These are phyloP conservation scores for Pinus taeda DNA, from an alignment of 75 land plant species.

Conservation along the genomic window DNA sequence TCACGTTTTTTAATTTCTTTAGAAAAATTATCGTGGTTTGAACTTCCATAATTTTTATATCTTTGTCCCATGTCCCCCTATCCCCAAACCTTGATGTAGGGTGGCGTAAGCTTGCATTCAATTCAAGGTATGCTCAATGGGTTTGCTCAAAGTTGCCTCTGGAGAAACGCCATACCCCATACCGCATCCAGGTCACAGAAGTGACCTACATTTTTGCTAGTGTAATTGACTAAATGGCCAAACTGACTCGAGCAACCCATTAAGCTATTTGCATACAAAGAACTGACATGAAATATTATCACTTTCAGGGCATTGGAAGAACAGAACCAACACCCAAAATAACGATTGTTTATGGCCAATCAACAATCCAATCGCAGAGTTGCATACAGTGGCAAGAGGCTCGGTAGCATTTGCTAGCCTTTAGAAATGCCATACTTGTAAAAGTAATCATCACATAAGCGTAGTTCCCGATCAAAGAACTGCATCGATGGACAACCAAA, in stretches of 20 bases:
- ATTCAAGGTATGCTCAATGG: no score
- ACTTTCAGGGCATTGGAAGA: background rate
- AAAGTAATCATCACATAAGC: background rate
- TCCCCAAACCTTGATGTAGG: no score
- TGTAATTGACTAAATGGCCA: background rate
- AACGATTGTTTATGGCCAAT: background rate
- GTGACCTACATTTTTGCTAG: background rate
- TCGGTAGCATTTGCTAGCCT: background rate
- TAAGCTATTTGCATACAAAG: background rate
- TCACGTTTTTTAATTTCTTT: no score
- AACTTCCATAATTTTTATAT: no score
- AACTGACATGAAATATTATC: background rate
- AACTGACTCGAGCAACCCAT: background rate
- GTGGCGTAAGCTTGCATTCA: no score
- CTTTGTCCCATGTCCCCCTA: no score
- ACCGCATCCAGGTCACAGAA: background rate
- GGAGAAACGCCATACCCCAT: background rate
- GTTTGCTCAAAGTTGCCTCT: background rate
- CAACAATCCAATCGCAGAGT: slow-evolving; percentile 2
- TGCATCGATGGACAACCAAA: slow-evolving; percentile 1
- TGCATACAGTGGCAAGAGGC: background rate
- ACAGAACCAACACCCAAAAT: background rate
- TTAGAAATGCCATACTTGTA: background rate
- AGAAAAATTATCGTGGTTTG: no score
- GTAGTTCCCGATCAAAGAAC: slow-evolving; percentile 3